Evolutionary conservation across 345 rosid species (phyloP).

Genomic region (Brassica napus): DNA sequence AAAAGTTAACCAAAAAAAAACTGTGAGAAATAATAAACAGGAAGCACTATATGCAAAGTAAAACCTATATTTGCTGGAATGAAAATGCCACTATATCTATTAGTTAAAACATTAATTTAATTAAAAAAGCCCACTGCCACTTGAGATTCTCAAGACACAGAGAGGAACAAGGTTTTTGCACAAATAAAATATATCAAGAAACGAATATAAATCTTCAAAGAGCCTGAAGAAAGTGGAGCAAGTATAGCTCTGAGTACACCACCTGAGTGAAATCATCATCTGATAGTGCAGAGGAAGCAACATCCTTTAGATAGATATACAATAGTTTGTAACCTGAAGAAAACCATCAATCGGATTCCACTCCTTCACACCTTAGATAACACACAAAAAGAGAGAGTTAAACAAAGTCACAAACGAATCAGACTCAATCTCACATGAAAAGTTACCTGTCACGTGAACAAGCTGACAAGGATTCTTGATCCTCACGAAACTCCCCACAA

Average conservation of each 20-base stretch:
- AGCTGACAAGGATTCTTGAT: slow-evolving; percentile 64
- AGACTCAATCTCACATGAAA: slow-evolving; percentile 5
- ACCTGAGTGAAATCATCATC: slow-evolving; percentile 81
- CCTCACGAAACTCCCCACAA: slow-evolving; percentile 67
- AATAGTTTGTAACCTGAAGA: slow-evolving; percentile 58
- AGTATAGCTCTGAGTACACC: neutral
- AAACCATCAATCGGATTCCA: slow-evolving; percentile 43
- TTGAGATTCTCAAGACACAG: slow-evolving; percentile 7
- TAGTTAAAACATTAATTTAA: neutral
- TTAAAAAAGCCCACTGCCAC: neutral
- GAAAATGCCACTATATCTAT: neutral
- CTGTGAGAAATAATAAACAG: slow-evolving; percentile 11
- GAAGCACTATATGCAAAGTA: neutral
- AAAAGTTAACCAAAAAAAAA: slow-evolving; percentile 23
- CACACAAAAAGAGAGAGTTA: neutral
- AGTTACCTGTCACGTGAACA: slow-evolving; percentile 64
- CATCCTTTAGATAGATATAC: slow-evolving; percentile 44
- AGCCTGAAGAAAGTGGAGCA: neutral
- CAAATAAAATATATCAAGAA: neutral
- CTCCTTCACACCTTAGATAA: slow-evolving; percentile 59
- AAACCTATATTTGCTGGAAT: too few relatives aligned
- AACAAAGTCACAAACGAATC: neutral
- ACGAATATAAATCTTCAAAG: slow-evolving; percentile 50
- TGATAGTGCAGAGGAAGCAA: slow-evolving; percentile 53
- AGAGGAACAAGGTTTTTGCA: neutral